Base-by-base conservation (phyloP, 78 protist genomes). In the Capsaspora owczarzaki region DNA sequence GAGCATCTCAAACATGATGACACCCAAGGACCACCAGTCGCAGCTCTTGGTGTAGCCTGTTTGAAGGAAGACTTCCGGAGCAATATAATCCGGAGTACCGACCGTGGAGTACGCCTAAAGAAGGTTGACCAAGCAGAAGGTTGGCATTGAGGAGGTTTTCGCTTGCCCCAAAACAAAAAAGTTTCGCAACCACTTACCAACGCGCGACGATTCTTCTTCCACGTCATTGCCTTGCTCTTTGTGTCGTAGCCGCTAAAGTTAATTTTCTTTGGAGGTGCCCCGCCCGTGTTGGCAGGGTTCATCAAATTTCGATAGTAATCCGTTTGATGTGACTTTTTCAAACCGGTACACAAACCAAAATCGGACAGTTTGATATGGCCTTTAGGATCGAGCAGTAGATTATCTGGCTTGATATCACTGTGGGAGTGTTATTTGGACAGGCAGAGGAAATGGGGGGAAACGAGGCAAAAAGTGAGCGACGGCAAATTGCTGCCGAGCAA, bases 1-100 rank as follows among this genome's bases (percentile, higher is more conserved):
- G 33, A 87, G 82, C 90, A 93, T 90, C 81, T 92, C 93, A 74
- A 47, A 93, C 77, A 91, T 53, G 82, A 93, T 89, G 60, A 86
- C 82, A 16, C 96, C 96, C 37, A 91, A 56, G 6, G 87, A 69
- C 96, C 96, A 93, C 85, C 80, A 90, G 23, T 78, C 82, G 38
- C 61, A 46, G 35, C 47, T 0, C 35, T 23, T 0, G 10, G 29
- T 51, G 83, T 91, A 91, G 42, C 91, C 84, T 10, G 8, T 8
- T 44, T 60, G 80, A 29, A 12, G 1, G 35, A 89, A 79, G 47
- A 89, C 92, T 78, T 93, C 96, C 4, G 94, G 96, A 3, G 96
- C 97, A 33, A 93, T 93, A 86, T 94, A 93, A 60, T 93, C 92
- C n/a, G 91, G 90, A 2, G 90, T 66, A 25, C 92, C 94, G 16